These are phyloP conservation scores for Lasiosphaeria miniovina DNA, from an alignment of 495 filamentous ascomycete species.

Conservation along the genomic window DNA sequence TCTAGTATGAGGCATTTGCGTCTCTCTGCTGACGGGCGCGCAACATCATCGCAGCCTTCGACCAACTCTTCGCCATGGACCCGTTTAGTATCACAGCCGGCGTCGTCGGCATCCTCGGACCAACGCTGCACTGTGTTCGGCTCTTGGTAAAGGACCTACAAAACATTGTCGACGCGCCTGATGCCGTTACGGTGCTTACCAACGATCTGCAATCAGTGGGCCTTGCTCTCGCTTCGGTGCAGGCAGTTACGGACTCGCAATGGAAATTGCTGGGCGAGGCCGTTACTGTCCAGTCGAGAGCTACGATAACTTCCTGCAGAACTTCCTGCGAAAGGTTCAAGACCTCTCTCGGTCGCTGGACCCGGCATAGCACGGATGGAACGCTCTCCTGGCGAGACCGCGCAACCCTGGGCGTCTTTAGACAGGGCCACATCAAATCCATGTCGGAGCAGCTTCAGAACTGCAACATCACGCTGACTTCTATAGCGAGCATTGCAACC, in stretches of 20 bases:
- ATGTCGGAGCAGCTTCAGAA: conserved; percentile 37
- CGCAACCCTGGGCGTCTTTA: conserved; percentile 37
- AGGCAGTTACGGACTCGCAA: conserved; percentile 33
- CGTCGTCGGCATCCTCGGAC: conserved; percentile 35
- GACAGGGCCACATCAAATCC: conserved; percentile 32
- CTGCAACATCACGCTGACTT: conserved; percentile 33
- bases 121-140: conserved; percentile 36
- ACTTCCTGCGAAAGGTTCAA: conserved; percentile 36
- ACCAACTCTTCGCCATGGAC: conserved; percentile 25
- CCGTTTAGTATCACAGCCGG: conserved; percentile 38
- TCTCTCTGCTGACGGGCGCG: background rate
- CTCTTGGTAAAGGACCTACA: conserved; percentile 38
- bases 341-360: conserved; percentile 35
- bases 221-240: conserved; percentile 32
- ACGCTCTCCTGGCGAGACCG: conserved; percentile 34
- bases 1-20: background rate
- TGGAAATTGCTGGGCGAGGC: conserved; percentile 34
- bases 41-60: background rate
- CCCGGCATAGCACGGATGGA: conserved; percentile 37
- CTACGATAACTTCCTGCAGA: conserved; percentile 20
- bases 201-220: conserved; percentile 34
- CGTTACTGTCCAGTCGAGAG: conserved; percentile 30
- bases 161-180: conserved; percentile 39
- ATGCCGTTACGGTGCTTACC: conserved; percentile 30
- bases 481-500: conserved; percentile 32